phyloP scores from a whole-genome alignment of 305 asterid species.

The Plantago coronopus region DNA sequence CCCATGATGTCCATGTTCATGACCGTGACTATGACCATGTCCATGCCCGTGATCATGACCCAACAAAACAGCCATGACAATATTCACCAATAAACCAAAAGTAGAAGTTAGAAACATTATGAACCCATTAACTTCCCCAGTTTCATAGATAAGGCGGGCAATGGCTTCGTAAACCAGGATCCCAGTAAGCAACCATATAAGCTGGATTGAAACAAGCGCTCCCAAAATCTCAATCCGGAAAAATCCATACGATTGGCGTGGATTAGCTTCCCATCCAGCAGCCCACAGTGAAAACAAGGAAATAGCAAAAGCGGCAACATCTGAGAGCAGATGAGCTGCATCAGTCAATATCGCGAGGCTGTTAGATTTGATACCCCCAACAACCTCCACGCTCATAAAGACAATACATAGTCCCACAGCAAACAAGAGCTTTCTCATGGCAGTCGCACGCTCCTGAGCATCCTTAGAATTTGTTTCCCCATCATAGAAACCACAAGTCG shows the following conservation, averaged over 20 bases:
- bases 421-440: conserved; percentile 56
- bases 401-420: conserved; percentile 56
- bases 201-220: conserved; percentile 73
- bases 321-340: conserved; percentile 79
- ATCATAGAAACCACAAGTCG: conserved; percentile 65
- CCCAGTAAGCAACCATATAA: conserved; percentile 90
- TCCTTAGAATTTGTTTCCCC: conserved; percentile 48
- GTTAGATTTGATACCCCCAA: conserved; percentile 73
- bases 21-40: conserved; percentile 38
- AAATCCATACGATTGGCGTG: conserved; percentile 84
- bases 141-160: conserved; percentile 43
- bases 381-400: conserved; percentile 70
- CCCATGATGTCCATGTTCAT: conserved; percentile 37
- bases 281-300: conserved; percentile 87
- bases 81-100: conserved; percentile 67
- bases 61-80: conserved; percentile 67
- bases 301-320: conserved; percentile 84
- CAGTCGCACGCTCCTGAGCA: conserved; percentile 55
- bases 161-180: conserved; percentile 89
- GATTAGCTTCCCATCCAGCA: conserved; percentile 88
- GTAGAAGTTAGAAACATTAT: conserved; percentile 75
- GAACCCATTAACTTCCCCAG: conserved; percentile 76
- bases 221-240: conserved; percentile 83
- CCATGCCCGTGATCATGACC: conserved; percentile 62
- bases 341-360: conserved; percentile 79